These are phyloP conservation scores for Podospora pseudopauciseta DNA, from an alignment of 495 filamentous ascomycete genomes.

Conservation along the genomic window DNA sequence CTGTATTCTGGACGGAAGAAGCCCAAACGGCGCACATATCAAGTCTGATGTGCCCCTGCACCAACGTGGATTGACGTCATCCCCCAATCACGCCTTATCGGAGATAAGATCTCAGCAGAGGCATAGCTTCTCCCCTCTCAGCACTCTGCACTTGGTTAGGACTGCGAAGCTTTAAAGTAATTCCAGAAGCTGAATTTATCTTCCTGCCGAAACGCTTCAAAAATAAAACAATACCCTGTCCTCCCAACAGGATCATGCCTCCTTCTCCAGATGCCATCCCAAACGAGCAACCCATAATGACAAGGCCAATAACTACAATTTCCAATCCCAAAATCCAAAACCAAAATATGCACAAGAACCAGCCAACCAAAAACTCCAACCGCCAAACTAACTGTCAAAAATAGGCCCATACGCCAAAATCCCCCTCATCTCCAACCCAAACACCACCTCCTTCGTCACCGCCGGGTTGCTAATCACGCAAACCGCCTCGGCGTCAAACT, in stretches of 20 bases:
- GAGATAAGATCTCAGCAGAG: not conserved
- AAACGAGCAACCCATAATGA: not conserved
- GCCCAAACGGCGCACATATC: too few relatives aligned
- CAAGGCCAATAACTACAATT: not conserved
- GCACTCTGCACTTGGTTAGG: not conserved
- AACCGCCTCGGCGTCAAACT: constrained; percentile 65
- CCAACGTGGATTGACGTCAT: not conserved
- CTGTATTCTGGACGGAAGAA: too few relatives aligned
- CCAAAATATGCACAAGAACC: not conserved
- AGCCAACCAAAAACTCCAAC: not conserved
- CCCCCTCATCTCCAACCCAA: constrained; percentile 61
- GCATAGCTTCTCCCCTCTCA: too few relatives aligned
- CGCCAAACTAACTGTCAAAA: constrained; percentile 60
- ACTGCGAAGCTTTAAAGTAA: too few relatives aligned
- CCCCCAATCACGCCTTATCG: not conserved
- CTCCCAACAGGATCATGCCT: not conserved
- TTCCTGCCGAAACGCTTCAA: too few relatives aligned
- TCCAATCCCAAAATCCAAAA: not conserved
- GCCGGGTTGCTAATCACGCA: constrained; percentile 67
- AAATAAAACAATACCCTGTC: not conserved
- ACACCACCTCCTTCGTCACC: constrained; percentile 55
- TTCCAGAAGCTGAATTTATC: too few relatives aligned
- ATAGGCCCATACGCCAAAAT: constrained; percentile 72
- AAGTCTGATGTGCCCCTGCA: not conserved
- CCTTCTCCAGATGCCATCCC: not conserved